Evolutionary conservation across 106 monocot species (phyloP).

Genomic region (Phalaenopsis aphrodite): DNA sequence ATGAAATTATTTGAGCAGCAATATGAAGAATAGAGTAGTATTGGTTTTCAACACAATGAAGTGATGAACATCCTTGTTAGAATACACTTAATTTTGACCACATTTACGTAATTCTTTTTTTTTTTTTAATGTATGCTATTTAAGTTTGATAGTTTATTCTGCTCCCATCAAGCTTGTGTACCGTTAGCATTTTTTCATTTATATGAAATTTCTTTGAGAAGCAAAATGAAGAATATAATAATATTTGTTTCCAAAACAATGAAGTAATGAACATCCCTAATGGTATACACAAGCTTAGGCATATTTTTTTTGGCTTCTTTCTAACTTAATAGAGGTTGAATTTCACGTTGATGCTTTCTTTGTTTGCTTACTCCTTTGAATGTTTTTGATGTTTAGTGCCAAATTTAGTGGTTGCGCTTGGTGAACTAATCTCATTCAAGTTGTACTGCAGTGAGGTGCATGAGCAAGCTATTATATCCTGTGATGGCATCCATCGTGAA

Average conservation of each 20-base stretch:
- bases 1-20: neutral
- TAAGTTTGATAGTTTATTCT: too few relatives aligned
- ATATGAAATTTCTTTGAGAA: neutral
- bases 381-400: neutral
- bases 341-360: neutral
- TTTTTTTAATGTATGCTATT: too few relatives aligned
- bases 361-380: neutral
- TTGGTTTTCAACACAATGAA: neutral
- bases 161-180: neutral
- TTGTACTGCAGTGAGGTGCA: conserved; percentile 68
- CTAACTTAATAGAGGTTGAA: neutral
- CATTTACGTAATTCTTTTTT: too few relatives aligned
- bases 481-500: conserved; percentile 78
- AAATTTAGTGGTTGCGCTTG: neutral
- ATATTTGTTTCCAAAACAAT: neutral
- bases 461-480: conserved; percentile 64
- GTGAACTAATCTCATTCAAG: conserved; percentile 7
- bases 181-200: neutral
- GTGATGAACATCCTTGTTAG: neutral
- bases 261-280: neutral
- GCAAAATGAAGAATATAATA: neutral
- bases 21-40: neutral
- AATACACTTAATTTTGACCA: neutral
- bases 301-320: neutral
- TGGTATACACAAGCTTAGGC: neutral